Percentiles rank a stretch among this genome's conserved stretches.
phyloP scores from a whole-genome alignment of 2,329 filamentous ascomycete species.

The Herpotrichia juniperi region DNA sequence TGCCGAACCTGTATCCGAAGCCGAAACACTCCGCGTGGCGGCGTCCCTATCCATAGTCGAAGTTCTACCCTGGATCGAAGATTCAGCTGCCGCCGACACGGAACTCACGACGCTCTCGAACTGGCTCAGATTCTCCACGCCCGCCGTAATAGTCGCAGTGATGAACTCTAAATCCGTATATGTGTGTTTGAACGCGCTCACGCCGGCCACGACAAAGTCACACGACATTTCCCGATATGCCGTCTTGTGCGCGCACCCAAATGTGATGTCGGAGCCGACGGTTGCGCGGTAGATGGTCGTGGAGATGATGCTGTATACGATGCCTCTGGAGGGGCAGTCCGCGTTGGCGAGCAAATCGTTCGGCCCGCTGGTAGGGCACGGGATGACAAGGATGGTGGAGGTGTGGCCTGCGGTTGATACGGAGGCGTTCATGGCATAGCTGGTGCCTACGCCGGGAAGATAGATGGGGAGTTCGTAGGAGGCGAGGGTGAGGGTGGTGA shows the following conservation, averaged over 20 bases:
- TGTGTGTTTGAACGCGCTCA: not conserved
- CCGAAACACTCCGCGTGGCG: slow-evolving; percentile 1
- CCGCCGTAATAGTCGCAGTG: slow-evolving; percentile 27
- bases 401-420: slow-evolving; percentile 5
- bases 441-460: too few species aligned
- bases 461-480: too few species aligned
- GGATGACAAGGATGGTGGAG: slow-evolving; percentile 8
- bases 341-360: too few species aligned
- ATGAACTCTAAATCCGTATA: slow-evolving; percentile 20
- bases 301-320: slow-evolving; percentile 21
- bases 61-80: slow-evolving; percentile 9
- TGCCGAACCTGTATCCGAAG: too few species aligned
- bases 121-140: slow-evolving; percentile 25
- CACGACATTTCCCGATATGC: slow-evolving; percentile 29
- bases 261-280: slow-evolving; percentile 25
- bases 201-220: slow-evolving; percentile 21
- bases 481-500: too few species aligned
- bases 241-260: slow-evolving; percentile 32
- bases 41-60: slow-evolving; percentile 12
- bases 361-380: slow-evolving; percentile 14
- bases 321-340: too few species aligned
- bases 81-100: slow-evolving; percentile 13
- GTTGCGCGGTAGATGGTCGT: slow-evolving; percentile 26
- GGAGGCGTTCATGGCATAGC: too few species aligned
- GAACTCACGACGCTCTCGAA: slow-evolving; percentile 19